Evolutionary conservation across 2,329 filamentous ascomycete species (phyloP), one percentile per base, ranked within the genome.

Genomic region (Esteya vermicola): DNA sequence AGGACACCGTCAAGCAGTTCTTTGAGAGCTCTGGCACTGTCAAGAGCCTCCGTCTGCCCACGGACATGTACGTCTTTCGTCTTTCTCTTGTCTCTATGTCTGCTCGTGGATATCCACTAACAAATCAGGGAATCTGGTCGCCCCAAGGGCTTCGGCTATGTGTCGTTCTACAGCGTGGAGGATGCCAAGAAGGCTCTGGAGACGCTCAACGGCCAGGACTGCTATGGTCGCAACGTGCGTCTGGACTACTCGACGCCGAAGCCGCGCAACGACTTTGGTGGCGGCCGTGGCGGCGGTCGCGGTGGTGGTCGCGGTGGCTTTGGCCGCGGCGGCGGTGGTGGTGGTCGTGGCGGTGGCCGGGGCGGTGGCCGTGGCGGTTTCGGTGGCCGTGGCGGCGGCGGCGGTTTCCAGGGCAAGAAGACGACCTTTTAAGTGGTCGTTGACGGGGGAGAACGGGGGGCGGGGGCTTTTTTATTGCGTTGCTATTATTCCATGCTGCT

Each of bases 91-190:
- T 10, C n/a, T 22, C 9, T 14, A 9, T 14, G 3, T 38, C 30
- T n/a, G 19, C 19, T 35, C 22, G 4, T 21, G 3, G 23, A 22
- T 14, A 9, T 9, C 8, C 21, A 18, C 42, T 47, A 44, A 45
- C 40, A 9, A 26, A 21, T 36, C 30, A 78, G 78, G 58, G 85
- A 93, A 45, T 77, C 77, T 46, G 86, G 85, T 48, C 75, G 78
- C 51, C 78, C 81, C 57, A 94, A 94, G 78, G 88, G 88, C 43
- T 94, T 93, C 61, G 88, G 85, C 41, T 95, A 95, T 58, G 80
- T 94, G 47, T 79, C 80, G 55, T 94, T 89, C 69, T 65, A 67
- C 51, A 82, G 81, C 16, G 60, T 91, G 46, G 85, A 93, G 22
- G 86, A 94, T 53, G 85, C 88, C 53, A 83, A 81, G 64, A 63